These are phyloP conservation scores for Podila clonocystis DNA, from an alignment of 192 early-diverging fungal genomes.

Conservation along the genomic window DNA sequence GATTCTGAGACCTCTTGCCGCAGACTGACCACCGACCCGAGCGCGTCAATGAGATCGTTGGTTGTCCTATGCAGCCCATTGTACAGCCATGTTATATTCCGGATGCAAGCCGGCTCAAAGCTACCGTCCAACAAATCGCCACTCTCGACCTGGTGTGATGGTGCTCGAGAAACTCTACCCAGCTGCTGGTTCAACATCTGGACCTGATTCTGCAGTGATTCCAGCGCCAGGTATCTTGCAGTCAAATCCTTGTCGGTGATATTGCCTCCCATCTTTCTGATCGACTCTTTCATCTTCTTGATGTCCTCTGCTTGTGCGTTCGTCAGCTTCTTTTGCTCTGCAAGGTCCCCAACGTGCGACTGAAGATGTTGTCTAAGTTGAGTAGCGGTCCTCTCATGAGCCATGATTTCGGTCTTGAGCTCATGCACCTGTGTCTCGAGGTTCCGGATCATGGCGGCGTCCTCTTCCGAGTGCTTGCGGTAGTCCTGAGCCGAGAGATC, in stretches of 20 bases:
- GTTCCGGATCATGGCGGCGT: neutral
- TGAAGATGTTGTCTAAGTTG: neutral
- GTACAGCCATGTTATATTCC: neutral
- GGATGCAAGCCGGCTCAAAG: no score
- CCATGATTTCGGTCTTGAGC: neutral
- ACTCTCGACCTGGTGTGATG: neutral
- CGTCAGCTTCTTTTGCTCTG: neutral
- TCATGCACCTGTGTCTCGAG: slow-evolving; percentile 1
- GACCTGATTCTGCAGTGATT: neutral
- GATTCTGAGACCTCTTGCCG: neutral
- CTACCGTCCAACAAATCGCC: neutral
- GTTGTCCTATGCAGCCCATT: neutral
- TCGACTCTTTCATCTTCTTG: neutral
- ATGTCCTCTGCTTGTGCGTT: neutral
- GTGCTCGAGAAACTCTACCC: neutral
- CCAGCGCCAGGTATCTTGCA: neutral
- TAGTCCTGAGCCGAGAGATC: slow-evolving; percentile 7
- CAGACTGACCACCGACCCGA: neutral
- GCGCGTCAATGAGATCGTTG: neutral
- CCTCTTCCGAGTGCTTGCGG: slow-evolving; percentile 1
- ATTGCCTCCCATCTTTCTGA: neutral
- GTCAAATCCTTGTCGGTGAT: neutral
- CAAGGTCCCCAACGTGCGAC: neutral
- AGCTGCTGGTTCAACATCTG: neutral
- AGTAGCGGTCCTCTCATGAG: neutral